Conservation (phyloP, 2,329 filamentous ascomycete genomes). For the Scytalidium lignicola region DNA sequence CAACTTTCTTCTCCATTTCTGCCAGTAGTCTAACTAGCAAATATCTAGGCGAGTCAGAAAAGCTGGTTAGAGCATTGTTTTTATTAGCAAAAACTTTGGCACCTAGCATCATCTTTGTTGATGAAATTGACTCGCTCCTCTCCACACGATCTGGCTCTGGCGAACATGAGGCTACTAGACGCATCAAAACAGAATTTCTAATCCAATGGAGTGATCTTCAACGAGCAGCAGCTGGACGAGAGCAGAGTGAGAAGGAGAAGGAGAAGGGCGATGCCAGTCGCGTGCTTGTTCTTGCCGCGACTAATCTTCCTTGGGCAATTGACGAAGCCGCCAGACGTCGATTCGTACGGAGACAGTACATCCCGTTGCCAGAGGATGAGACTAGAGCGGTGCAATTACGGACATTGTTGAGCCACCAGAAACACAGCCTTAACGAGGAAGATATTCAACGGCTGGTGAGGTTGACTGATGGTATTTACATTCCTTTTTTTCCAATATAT, state of each 20-base stretch:
- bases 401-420: slow-evolving; percentile 79
- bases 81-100: slow-evolving; percentile 82
- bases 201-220: slow-evolving; percentile 97
- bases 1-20: slow-evolving; percentile 95
- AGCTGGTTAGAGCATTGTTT: slow-evolving; percentile 89
- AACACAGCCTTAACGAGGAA: slow-evolving; percentile 66
- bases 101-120: slow-evolving; percentile 95
- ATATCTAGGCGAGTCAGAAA: slow-evolving; percentile 93
- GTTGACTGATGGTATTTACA: slow-evolving; percentile 69
- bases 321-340: slow-evolving; percentile 88
- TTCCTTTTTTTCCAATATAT: not conserved
- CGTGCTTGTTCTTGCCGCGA: slow-evolving; percentile 89
- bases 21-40: slow-evolving; percentile 93
- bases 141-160: slow-evolving; percentile 73
- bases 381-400: slow-evolving; percentile 76
- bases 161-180: slow-evolving; percentile 86
- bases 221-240: slow-evolving; percentile 81
- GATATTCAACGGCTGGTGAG: slow-evolving; percentile 72
- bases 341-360: slow-evolving; percentile 93
- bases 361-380: slow-evolving; percentile 80
- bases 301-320: slow-evolving; percentile 95
- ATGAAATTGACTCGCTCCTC: slow-evolving; percentile 93
- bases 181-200: slow-evolving; percentile 96
- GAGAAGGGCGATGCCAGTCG: slow-evolving; percentile 76
- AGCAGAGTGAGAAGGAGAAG: slow-evolving; percentile 60